Conservation (phyloP, 768 basidiomycete species). For the Cystofilobasidium capitatum region DNA sequence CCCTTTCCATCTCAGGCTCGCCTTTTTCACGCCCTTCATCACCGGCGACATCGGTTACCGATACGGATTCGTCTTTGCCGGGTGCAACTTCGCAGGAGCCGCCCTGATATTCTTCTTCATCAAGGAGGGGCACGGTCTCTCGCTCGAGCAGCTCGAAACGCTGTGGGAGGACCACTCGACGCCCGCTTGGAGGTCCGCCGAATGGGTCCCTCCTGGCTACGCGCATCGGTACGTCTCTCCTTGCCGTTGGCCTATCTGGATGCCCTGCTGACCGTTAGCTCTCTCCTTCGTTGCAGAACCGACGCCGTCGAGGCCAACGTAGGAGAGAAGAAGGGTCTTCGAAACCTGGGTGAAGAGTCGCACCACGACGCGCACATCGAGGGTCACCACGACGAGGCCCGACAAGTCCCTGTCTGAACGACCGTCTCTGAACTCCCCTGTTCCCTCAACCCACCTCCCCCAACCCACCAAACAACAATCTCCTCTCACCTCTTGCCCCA, state of each 20-base stretch:
- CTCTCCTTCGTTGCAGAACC: no score
- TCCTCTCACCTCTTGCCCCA: no score
- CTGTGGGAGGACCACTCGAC: conserved; percentile 34
- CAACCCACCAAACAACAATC: no score
- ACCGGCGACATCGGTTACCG: conserved; percentile 48
- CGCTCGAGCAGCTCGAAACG: conserved; percentile 56
- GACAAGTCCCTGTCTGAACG: no score
- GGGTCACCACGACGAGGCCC: no score
- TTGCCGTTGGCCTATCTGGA: no score
- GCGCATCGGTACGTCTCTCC: no score
- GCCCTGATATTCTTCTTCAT: conserved; percentile 62
- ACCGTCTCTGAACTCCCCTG: no score
- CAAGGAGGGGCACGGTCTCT: conserved; percentile 60
- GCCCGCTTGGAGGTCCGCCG: conserved; percentile 50
- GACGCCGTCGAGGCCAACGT: conserved; percentile 2
- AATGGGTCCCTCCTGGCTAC: conserved; percentile 56
- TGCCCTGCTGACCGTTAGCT: no score
- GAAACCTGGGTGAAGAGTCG: not conserved
- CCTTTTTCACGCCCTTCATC: conserved; percentile 73
- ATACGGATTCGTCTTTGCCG: conserved; percentile 65
- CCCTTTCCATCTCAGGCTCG: conserved; percentile 50
- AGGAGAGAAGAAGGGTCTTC: conserved; percentile 4
- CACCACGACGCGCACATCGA: not conserved
- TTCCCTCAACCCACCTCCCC: no score
- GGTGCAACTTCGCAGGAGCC: conserved; percentile 46